These are phyloP conservation scores for Starmerella roubikii DNA, from an alignment of 805 yeast species.

Conservation along the genomic window DNA sequence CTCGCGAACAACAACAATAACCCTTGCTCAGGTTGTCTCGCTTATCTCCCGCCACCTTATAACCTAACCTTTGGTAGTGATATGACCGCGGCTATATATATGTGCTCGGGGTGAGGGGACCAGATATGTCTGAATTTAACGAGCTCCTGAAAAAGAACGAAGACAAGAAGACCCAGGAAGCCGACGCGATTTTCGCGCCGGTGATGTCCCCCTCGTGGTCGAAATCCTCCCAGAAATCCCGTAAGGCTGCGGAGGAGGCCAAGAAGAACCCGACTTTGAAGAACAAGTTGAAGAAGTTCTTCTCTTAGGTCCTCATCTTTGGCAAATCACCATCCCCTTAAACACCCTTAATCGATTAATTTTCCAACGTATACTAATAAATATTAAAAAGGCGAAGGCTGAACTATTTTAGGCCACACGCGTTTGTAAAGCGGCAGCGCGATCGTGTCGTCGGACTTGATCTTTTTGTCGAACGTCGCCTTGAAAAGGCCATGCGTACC, in stretches of 20 bases:
- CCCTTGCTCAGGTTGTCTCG: no score
- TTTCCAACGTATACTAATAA: neutral
- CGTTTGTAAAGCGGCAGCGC: slow-evolving; percentile 91
- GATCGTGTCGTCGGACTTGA: slow-evolving; percentile 81
- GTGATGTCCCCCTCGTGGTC: slow-evolving; percentile 25
- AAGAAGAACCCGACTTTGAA: slow-evolving; percentile 11
- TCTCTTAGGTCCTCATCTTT: slow-evolving; percentile 3
- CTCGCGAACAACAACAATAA: no score
- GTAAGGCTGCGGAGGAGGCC: slow-evolving; percentile 4
- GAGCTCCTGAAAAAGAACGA: slow-evolving; percentile 10
- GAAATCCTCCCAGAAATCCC: slow-evolving; percentile 6
- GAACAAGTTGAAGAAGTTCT: slow-evolving; percentile 19
- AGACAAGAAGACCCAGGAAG: slow-evolving; percentile 14
- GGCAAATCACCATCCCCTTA: neutral
- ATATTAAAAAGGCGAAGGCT: neutral
- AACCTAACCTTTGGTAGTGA: no score
- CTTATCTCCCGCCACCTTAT: no score
- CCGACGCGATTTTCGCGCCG: slow-evolving; percentile 20
- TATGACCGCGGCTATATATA: no score
- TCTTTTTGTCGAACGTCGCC: slow-evolving; percentile 82
- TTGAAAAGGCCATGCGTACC: slow-evolving; percentile 99
- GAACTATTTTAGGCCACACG: slow-evolving; percentile 56
- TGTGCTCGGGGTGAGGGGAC: no score
- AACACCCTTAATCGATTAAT: neutral
- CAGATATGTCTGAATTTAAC: slow-evolving; percentile 16